Evolutionary conservation across 495 filamentous ascomycete species (phyloP).

Genomic region (Lepraria neglecta): DNA sequence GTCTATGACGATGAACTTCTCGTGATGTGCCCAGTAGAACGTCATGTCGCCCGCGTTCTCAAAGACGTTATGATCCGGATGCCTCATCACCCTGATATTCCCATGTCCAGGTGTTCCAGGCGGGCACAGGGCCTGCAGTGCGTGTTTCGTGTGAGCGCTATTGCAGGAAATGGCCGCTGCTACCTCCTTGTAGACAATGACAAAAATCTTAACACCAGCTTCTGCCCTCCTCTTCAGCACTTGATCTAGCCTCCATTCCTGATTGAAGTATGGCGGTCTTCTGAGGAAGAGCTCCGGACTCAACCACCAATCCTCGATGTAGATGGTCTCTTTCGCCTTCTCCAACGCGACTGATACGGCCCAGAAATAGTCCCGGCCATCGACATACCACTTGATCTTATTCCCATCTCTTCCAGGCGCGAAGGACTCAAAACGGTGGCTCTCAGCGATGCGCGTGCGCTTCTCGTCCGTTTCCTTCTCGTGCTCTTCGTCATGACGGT

Average conservation of each 20-base stretch:
- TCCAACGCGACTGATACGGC: slow-evolving; percentile 84
- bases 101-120: slow-evolving; percentile 70
- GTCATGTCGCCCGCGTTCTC: slow-evolving; percentile 96
- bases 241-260: slow-evolving; percentile 84
- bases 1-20: slow-evolving; percentile 93
- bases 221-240: slow-evolving; percentile 83
- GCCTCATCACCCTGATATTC: slow-evolving; percentile 84
- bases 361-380: slow-evolving; percentile 89
- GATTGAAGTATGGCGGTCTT: slow-evolving; percentile 68
- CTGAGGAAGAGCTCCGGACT: slow-evolving; percentile 89
- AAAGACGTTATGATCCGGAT: slow-evolving; percentile 91
- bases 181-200: slow-evolving; percentile 90
- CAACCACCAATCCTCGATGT: slow-evolving; percentile 96
- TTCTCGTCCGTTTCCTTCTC: slow-evolving; percentile 79
- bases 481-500: slow-evolving; percentile 92
- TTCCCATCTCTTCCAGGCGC: slow-evolving; percentile 81
- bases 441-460: slow-evolving; percentile 61
- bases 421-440: slow-evolving; percentile 80
- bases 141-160: slow-evolving; percentile 86
- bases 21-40: slow-evolving; percentile 97
- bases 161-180: slow-evolving; percentile 84
- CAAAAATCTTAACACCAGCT: slow-evolving; percentile 87
- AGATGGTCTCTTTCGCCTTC: slow-evolving; percentile 82
- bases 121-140: slow-evolving; percentile 71
- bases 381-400: slow-evolving; percentile 93